Evolutionary conservation across 139 green algal genomes (phyloP).

Genomic region (Chlorella sp.): DNA sequence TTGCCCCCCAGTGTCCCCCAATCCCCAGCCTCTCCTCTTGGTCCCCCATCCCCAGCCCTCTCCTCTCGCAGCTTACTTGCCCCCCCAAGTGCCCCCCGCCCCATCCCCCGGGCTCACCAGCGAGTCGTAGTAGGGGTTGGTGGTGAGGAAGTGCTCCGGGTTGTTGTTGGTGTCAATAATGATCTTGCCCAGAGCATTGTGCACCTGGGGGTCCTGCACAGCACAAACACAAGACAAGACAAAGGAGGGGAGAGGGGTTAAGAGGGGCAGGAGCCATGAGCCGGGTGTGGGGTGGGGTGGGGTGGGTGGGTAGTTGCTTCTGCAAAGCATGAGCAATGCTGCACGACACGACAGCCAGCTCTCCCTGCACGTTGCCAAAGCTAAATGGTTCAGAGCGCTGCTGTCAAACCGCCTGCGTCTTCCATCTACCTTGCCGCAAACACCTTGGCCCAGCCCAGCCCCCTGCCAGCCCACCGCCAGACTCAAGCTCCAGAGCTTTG

Average conservation of each 20-base stretch:
- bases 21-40: background rate
- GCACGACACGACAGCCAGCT: background rate
- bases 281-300: too few relatives aligned
- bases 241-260: background rate
- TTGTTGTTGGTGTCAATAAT: conserved; percentile 99
- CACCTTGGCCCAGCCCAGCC: too few relatives aligned
- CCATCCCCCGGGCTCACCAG: conserved; percentile 57
- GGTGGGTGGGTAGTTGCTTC: background rate
- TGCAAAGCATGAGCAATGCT: background rate
- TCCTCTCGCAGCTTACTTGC: too few relatives aligned
- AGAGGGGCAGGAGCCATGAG: too few relatives aligned
- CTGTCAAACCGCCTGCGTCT: too few relatives aligned
- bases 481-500: too few relatives aligned
- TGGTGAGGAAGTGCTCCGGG: conserved; percentile 99
- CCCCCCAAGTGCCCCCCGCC: too few relatives aligned
- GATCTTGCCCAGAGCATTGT: conserved; percentile 99
- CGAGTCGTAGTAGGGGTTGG: conserved; percentile 99
- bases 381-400: too few relatives aligned
- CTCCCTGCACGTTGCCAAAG: background rate
- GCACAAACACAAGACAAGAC: background rate
- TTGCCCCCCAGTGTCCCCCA: background rate
- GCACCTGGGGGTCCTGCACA: conserved; percentile 89
- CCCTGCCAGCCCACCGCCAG: background rate
- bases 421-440: too few relatives aligned
- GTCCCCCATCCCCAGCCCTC: too few relatives aligned